Conservation (phyloP, 345 rosid species). For the Salix caprea region DNA sequence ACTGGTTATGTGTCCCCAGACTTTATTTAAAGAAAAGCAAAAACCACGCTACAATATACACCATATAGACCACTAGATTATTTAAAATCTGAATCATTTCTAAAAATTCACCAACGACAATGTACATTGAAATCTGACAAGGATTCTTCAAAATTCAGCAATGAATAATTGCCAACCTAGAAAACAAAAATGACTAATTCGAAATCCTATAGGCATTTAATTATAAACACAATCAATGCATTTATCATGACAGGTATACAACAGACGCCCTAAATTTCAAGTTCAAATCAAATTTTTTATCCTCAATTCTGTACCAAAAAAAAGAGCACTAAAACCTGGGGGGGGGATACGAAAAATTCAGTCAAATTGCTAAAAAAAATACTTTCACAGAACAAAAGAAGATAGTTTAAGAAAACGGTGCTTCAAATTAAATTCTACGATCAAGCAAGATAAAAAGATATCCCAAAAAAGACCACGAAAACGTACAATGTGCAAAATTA, state of each 20-base stretch:
- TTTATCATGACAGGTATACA: not conserved
- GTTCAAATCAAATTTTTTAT: not conserved
- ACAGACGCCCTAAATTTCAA: not conserved
- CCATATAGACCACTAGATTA: not conserved
- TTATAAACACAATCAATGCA: not conserved
- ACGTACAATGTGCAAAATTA: not conserved
- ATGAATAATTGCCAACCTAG: not conserved
- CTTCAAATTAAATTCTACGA: not conserved
- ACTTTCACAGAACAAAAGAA: not conserved
- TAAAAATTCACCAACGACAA: not conserved
- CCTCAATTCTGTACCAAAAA: not conserved
- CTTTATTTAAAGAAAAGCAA: not conserved
- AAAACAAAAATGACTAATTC: not conserved
- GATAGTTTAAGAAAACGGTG: not conserved
- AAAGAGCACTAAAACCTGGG: not conserved
- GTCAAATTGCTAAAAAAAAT: not conserved
- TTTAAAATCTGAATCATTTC: not conserved
- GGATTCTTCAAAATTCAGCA: not conserved
- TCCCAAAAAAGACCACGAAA: not conserved
- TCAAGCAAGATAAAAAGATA: not conserved
- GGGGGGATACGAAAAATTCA: no score
- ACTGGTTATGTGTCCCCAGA: not conserved
- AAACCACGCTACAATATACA: not conserved
- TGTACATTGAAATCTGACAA: not conserved
- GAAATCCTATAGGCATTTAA: not conserved